phyloP scores from a whole-genome alignment of 306 rosid genomes.

The Phaseolus lunatus region DNA sequence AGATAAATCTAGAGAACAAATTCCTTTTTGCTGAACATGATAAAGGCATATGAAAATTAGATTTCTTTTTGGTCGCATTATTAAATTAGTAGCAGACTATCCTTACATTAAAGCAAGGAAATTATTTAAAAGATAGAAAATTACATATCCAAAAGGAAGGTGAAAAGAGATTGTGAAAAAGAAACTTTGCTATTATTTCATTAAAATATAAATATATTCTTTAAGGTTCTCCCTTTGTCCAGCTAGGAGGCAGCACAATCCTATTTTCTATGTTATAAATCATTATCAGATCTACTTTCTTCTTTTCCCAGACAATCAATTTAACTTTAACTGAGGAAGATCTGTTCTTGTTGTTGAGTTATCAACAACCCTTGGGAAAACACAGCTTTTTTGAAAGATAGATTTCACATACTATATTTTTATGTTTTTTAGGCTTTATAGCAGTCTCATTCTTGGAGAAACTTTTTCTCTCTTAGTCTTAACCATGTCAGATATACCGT shows the following conservation, averaged over 20 bases:
- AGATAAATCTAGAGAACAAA: constrained; percentile 2
- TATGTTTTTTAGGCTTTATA: constrained; percentile 6
- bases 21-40: too few species aligned
- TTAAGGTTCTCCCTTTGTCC: constrained; percentile 46
- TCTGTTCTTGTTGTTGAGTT: constrained; percentile 29
- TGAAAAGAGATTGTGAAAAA: not conserved
- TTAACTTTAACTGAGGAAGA: constrained; percentile 36
- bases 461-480: constrained; percentile 5
- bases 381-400: constrained; percentile 4
- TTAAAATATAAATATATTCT: constrained; percentile 35
- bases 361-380: constrained; percentile 30
- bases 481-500: constrained; percentile 37
- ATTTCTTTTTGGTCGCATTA: not conserved
- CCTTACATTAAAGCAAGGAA: not conserved
- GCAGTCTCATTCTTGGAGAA: constrained; percentile 5
- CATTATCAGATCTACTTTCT: constrained; percentile 37
- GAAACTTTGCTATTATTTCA: not conserved
- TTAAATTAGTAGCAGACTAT: not conserved
- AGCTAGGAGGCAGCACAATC: constrained; percentile 50
- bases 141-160: not conserved
- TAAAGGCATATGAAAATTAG: too few species aligned
- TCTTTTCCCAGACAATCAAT: constrained; percentile 30
- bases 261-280: constrained; percentile 37
- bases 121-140: constrained; percentile 8
- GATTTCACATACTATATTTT: constrained; percentile 20